Base-by-base conservation (phyloP, 768 basidiomycete species). In the Tylopilus subfusipes region DNA sequence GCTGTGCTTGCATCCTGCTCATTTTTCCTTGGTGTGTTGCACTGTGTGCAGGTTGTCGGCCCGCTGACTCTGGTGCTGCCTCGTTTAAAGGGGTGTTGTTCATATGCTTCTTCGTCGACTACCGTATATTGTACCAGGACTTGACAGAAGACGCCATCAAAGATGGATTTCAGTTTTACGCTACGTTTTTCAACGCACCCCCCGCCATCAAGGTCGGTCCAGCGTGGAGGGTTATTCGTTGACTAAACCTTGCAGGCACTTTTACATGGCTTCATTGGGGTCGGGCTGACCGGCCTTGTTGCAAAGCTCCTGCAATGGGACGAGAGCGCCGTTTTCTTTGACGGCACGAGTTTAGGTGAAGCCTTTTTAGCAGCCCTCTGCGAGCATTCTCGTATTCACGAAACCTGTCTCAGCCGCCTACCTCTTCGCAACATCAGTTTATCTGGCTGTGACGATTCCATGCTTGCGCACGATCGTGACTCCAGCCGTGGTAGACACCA, bases 271-370 rank as follows among this genome's bases (percentile, higher is more conserved):
- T 84, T 95, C 72, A 80, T 92, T 43, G 87, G 82, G 18, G 78
- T 94, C 18, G 90, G 91, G 12, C 68, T 97, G 33, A 61, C 86
- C 24, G 88, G 86, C 11, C 76, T 93, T 48, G 61, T 93, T 11
- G 79, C 82, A 44, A 98, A 97, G 70, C 76, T 97, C 54, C 78
- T 89, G 70, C 81, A 77, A 57, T 97, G 93, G 92, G 85, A 86
- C 65, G 94, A 97, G 64, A 92, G 89, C 61, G 95, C 95, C 9
- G 80, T 95, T 74, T 94, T 91, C 76, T 98, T 98, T 69, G 95
- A 98, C 70, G 95, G 95, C 21, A 85, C 87, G 22, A 85, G 84
- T 60, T 72, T 96, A 55, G 91, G 94, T 94, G 60, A 62, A 83
- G 14, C 30, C 16, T 16, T n/a, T 39, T 52, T 34, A 5, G 4